Base-by-base conservation (phyloP, 2,329 filamentous ascomycete species). In the Talaromyces sp. region DNA sequence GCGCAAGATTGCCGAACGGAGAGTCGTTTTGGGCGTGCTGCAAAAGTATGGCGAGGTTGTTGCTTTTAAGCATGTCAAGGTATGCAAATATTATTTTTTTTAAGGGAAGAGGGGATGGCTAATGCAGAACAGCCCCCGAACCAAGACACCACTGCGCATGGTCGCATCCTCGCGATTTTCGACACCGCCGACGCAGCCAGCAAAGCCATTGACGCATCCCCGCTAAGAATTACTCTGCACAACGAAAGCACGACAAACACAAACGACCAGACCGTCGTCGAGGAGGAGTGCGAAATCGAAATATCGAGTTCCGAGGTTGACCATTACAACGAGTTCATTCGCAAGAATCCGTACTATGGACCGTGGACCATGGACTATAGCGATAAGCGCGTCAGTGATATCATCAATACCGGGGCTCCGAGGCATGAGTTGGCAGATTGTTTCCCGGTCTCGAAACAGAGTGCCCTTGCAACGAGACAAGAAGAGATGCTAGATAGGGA, bases 21-120 rank as follows among this genome's bases (percentile, higher is more conserved):
- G 69, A 62, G 66, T 68, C 19, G 64, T 78, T 28, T 70, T 78
- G 22, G 64, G 68, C 47, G 71, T 73, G 7, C 66, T 78, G 19
- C 75, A 77, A 63, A 73, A 75, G 66, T 78, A 75, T 66, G 76
- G 76, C 22, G 75, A 78, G 64, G 74, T 78, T 8, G 65, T 69
- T 10, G 72, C 71, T 27, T 78, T 77, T 64, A 67, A 71, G 33
- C 76, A 74, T 60, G 60, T 73, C 15, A 73, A 71, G 65, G 75
- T 77, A 65, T 25, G 57, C 51, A 22, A 22, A 22, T 22, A 22
- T 22, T 22, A 22, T 7, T 17, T 25, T 7, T 51, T 9, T 13
- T 25, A 19, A 2, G 28, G 19, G 30, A 4, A 22, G 11, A 33
- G 27, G n/a, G 22, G 27, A 13, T 44, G 25, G 25, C 28, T 57